Base-by-base conservation (phyloP, 768 basidiomycete genomes). In the Russula lepida region DNA sequence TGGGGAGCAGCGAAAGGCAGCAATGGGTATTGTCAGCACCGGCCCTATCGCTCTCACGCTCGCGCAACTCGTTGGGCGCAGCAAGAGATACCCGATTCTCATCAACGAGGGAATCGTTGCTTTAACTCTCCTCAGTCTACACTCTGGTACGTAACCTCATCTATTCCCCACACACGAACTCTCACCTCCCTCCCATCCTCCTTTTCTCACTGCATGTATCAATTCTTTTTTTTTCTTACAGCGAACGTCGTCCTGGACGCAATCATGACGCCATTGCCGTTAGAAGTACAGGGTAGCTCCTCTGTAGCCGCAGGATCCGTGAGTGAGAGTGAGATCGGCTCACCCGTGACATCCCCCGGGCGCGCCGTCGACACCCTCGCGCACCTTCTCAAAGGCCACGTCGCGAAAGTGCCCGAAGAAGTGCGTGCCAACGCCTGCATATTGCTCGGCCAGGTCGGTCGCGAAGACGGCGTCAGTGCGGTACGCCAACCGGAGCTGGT, bases 41-140 rank as follows among this genome's bases (percentile, higher is more conserved):
- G 69, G 74, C n/a, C 77, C 83, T 19, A 82, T 81, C 60, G 81
- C 83, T 0, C 77, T 78, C 4, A 80, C 84, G 28, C 77, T 98
- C 33, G 81, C 84, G 1, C 83, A 80, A 58, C 81, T 97, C 59
- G 77, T 95, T 19, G 82, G 82, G 27, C 80, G 86, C 63, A 91
- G 90, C 69, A 82, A 79, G 64, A 87, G 85, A 69, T 92, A 92
- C 69, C 87, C 90, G 1, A 77, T 92, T 43, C 78, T 98, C 33
- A 81, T 97, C 56, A 95, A 93, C 66, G 95, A 98, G 71, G 90
- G 87, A 2, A 78, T 95, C 23, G 82, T 97, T 46, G 89, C 90
- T 4, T 73, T 95, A 62, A 89, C 86, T 44, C 71, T 98, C 53
- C 72, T 98, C 60, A 84, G 84, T 56, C 84, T 84, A 12, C 80